Conservation (phyloP, 768 basidiomycete genomes). For the Mycena galericulata region DNA sequence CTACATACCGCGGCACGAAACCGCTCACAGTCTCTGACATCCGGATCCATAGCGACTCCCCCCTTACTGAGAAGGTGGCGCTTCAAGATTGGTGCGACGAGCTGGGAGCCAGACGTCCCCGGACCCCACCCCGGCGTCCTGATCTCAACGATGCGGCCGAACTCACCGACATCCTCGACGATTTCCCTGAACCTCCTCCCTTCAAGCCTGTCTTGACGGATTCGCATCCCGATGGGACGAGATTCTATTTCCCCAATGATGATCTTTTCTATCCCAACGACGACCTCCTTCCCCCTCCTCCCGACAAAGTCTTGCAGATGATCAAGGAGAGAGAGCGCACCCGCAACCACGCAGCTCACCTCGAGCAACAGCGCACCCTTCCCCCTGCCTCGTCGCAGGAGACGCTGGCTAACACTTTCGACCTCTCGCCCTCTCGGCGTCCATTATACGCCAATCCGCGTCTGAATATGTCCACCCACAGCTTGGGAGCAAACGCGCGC, state of each 20-base stretch:
- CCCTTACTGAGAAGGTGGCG: not conserved
- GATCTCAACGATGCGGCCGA: not conserved
- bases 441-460: slow-evolving; percentile 20
- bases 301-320: slow-evolving; percentile 13
- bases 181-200: slow-evolving; percentile 22
- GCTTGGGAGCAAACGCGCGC: slow-evolving; percentile 3
- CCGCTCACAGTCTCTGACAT: slow-evolving; percentile 27
- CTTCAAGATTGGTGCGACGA: not conserved
- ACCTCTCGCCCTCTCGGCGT: not conserved
- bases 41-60: slow-evolving; percentile 18
- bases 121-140: not conserved
- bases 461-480: slow-evolving; percentile 22
- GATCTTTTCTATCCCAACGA: slow-evolving; percentile 7
- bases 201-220: not conserved
- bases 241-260: slow-evolving; percentile 20
- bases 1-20: slow-evolving; percentile 20
- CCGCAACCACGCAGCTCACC: not conserved
- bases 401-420: not conserved
- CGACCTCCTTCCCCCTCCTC: slow-evolving; percentile 26
- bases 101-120: not conserved
- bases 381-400: not conserved
- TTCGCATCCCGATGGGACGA: not conserved
- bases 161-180: slow-evolving; percentile 9
- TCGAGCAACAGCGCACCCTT: slow-evolving; percentile 16
- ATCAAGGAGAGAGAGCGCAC: slow-evolving; percentile 21